These are phyloP conservation scores for Rhododendron simsii DNA, from an alignment of 148 eudicot genomes.

Conservation along the genomic window DNA sequence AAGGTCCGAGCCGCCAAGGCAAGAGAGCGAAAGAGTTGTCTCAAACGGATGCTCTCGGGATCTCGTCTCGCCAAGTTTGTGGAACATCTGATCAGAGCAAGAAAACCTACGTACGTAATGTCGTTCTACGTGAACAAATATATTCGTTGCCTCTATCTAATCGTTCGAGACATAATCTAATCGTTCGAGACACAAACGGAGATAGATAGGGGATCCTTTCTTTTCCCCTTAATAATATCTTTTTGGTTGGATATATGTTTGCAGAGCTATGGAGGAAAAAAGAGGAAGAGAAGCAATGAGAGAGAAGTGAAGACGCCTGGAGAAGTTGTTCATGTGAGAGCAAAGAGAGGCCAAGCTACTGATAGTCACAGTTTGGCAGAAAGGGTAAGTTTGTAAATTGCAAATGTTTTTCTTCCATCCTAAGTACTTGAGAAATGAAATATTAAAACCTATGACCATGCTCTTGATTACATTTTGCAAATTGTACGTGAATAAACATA, in stretches of 20 bases:
- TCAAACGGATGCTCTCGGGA: conserved; percentile 8
- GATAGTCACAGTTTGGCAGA: conserved; percentile 87
- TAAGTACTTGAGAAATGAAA: not conserved
- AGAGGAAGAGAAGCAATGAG: conserved; percentile 45
- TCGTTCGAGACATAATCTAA: not conserved
- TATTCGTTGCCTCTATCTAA: not conserved
- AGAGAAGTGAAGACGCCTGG: conserved; percentile 43
- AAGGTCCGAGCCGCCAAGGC: conserved; percentile 6
- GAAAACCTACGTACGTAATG: not conserved
- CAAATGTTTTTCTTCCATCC: not conserved
- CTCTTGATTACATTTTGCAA: too few relatives aligned
- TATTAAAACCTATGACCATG: not conserved
- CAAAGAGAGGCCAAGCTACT: conserved; percentile 86
- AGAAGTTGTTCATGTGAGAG: conserved; percentile 84
- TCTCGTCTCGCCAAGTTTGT: conserved; percentile 8
- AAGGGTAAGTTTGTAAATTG: conserved; percentile 39
- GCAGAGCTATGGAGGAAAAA: conserved; percentile 35
- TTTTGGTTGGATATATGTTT: not conserved
- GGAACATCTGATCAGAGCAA: conserved; percentile 1
- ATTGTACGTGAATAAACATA: too few relatives aligned
- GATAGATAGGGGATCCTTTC: not conserved
- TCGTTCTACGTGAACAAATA: not conserved
- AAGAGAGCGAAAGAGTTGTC: not conserved
- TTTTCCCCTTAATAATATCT: not conserved
- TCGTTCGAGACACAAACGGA: not conserved